Evolutionary conservation across 176 grass and related monocot genomes (phyloP).

Genomic region (Oryza longistaminata): DNA sequence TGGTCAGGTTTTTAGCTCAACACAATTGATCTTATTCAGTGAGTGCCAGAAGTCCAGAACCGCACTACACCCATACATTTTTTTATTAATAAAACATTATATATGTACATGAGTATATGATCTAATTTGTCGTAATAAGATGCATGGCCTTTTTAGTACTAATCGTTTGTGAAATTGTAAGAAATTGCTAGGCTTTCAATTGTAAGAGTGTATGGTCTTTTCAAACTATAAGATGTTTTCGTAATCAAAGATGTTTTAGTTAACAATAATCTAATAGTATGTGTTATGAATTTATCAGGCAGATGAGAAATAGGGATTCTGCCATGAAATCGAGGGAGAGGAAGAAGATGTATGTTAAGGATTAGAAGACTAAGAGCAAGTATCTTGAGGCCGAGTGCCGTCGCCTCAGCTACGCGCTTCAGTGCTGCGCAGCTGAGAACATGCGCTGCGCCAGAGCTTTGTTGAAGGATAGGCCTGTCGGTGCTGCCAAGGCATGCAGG

Average conservation of each 20-base stretch:
- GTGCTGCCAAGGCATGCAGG: conserved; percentile 74
- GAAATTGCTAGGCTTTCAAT: background rate
- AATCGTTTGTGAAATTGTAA: background rate
- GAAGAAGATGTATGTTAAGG: conserved; percentile 88
- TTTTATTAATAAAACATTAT: too few relatives aligned
- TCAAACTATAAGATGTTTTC: background rate
- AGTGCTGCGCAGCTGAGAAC: conserved; percentile 81
- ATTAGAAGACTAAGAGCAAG: conserved; percentile 84
- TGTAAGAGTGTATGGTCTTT: background rate
- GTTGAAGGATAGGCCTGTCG: conserved; percentile 65
- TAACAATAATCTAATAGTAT: background rate
- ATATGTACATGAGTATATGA: background rate
- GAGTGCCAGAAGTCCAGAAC: background rate
- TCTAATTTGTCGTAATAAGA: background rate
- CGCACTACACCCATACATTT: background rate
- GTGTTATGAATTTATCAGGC: conserved; percentile 46
- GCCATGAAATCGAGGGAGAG: conserved; percentile 93
- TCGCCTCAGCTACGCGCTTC: conserved; percentile 76
- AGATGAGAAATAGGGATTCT: conserved; percentile 94
- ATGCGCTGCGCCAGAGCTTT: conserved; percentile 67
- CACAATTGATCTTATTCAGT: background rate
- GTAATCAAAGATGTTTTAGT: background rate
- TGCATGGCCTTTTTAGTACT: background rate
- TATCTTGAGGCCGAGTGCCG: conserved; percentile 77
- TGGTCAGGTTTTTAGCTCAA: background rate